Conservation (phyloP, 108 stramenopile genomes). For the Pseudonitzschia multiseries region DNA sequence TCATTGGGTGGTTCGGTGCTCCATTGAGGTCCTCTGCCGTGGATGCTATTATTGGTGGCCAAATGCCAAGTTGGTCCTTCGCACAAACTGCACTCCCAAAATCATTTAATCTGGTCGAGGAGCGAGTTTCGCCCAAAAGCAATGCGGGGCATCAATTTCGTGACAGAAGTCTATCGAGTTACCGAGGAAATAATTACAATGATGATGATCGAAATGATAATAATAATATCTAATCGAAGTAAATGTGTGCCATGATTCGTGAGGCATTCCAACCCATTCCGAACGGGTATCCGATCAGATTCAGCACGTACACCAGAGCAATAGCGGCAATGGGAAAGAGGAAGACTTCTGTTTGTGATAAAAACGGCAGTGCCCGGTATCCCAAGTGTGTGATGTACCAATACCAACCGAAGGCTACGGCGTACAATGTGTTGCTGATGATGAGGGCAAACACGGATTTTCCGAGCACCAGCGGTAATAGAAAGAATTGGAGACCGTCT, state of each 20-base stretch:
- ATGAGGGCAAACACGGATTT: constrained; percentile 75
- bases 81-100: too few species aligned
- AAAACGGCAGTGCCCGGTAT: constrained; percentile 90
- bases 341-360: constrained; percentile 93
- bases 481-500: constrained; percentile 94
- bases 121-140: too few species aligned
- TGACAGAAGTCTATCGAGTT: too few species aligned
- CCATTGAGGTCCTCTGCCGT: too few species aligned
- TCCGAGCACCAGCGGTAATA: constrained; percentile 90
- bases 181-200: too few species aligned
- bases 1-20: too few species aligned
- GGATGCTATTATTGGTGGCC: too few species aligned
- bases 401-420: constrained; percentile 88
- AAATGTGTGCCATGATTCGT: constrained; percentile 73
- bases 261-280: constrained; percentile 87
- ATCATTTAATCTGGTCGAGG: too few species aligned
- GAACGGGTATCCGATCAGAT: constrained; percentile 84
- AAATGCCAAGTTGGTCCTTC: too few species aligned
- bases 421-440: constrained; percentile 89
- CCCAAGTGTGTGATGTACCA: constrained; percentile 97
- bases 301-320: constrained; percentile 69
- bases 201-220: too few species aligned
- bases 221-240: constrained; percentile 51
- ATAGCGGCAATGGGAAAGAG: constrained; percentile 92
- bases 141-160: too few species aligned